Evolutionary conservation across 352 stramenopile species (phyloP), one percentile per base, ranked within the genome.

Genomic region (Pythium dissimile): DNA sequence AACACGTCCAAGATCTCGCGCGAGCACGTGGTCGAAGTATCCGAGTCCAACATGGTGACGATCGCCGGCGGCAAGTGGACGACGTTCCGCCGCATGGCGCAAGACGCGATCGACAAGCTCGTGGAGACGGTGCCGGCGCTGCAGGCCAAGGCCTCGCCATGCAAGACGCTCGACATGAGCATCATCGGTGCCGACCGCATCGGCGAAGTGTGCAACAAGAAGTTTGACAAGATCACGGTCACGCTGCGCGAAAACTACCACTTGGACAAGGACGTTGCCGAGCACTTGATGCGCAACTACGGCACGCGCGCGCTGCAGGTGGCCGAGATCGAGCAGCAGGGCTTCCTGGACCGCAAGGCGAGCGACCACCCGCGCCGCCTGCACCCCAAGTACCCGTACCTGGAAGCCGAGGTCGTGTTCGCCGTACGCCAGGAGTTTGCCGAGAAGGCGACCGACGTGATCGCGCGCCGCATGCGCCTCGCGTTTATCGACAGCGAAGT

Each of bases 31-130:
- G 86, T 98, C 15, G 94, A 98, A 57, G 86, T 97, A 8, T 88
- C 81, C 2, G 59, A 82, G 9, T 95, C 87, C 45, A 85, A 92
- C 63, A 73, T 98, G 67, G 86, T 98, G 28, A 98, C 94, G 35
- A 97, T 98, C 61, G 92, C 94, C 16, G 95, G 95, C 18, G 95
- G 95, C 55, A 99, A 99, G 76, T 99, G 95, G 95, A 99, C 95
- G 8, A 99, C 95, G 35, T 98, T 97, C 70, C 84, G 95, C 38
- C 80, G 90, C 42, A 99, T 98, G 95, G 95, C 95, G 3, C 84
- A 99, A 70, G 95, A 98, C 56, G 84, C 89, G 35, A 87, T 98
- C 49, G 90, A 98, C 69, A 87, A 89, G 68, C 70, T 96, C 7
- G 75, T 96, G 21, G 78, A 87, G 62, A 73, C 79, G 12, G 71